These are phyloP conservation scores for Juncus inflexus DNA, from an alignment of 176 grass and related monocot species.

Conservation along the genomic window DNA sequence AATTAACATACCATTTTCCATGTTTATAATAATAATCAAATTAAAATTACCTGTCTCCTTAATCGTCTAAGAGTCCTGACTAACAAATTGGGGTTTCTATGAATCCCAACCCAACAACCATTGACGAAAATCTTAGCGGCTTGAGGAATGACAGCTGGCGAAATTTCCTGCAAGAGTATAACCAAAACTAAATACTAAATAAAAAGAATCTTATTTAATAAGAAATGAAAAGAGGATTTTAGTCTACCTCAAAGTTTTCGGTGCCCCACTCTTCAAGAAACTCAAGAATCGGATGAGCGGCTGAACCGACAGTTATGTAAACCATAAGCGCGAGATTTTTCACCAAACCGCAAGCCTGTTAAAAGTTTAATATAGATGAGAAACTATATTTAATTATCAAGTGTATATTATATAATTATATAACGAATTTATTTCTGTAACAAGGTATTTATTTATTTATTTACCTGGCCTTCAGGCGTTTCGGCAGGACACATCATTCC, in stretches of 20 bases:
- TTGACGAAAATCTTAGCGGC: conserved; percentile 95
- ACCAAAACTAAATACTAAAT: conserved; percentile 5
- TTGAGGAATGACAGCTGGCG: conserved; percentile 88
- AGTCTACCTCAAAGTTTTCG: conserved; percentile 96
- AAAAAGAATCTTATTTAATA: conserved; percentile 23
- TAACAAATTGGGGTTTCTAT: conserved; percentile 74
- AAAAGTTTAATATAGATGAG: conserved; percentile 19
- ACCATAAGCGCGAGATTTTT: conserved; percentile 99
- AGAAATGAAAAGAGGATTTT: background rate
- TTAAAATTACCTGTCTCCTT: conserved; percentile 72
- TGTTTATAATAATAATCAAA: background rate
- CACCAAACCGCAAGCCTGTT: conserved; percentile 92
- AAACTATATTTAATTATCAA: background rate
- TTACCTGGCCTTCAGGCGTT: conserved; percentile 96
- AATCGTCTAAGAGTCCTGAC: conserved; percentile 76
- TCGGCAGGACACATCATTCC: conserved; percentile 99
- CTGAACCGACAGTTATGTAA: conserved; percentile 94
- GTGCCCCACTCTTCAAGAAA: conserved; percentile 99
- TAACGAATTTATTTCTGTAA: too few species aligned
- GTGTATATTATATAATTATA: too few species aligned
- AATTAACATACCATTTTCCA: background rate
- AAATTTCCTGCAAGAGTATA: conserved; percentile 72
- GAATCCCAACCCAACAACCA: conserved; percentile 96
- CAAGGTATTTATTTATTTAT: background rate
- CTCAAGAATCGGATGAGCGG: conserved; percentile 98